These are phyloP conservation scores for Penicillium odoratum DNA, from an alignment of 495 filamentous ascomycete species.

Conservation along the genomic window DNA sequence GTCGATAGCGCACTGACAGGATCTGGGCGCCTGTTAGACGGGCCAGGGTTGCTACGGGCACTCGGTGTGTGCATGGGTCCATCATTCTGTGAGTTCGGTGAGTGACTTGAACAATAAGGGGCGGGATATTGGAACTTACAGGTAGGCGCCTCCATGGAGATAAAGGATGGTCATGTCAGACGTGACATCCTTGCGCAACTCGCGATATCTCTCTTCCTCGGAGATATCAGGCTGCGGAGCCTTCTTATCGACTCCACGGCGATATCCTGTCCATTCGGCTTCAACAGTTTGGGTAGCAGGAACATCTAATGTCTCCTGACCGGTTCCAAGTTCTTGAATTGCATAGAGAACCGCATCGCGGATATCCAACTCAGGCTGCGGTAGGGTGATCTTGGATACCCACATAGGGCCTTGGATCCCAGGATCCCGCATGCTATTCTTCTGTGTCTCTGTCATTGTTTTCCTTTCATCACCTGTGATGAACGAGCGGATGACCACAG, in stretches of 20 bases:
- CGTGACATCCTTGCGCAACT: constrained; percentile 68
- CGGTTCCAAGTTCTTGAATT: constrained; percentile 61
- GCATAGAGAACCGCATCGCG: constrained; percentile 59
- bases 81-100: constrained; percentile 50
- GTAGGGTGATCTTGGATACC: constrained; percentile 67
- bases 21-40: constrained; percentile 57
- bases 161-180: constrained; percentile 73
- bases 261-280: constrained; percentile 86
- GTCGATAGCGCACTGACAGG: constrained; percentile 81
- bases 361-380: constrained; percentile 56
- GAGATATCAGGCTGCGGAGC: constrained; percentile 57
- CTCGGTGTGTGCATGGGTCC: constrained; percentile 70
- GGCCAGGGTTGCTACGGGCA: constrained; percentile 44
- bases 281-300: constrained; percentile 61
- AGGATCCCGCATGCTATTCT: constrained; percentile 57
- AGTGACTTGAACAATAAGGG: background rate
- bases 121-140: constrained; percentile 29
- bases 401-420: constrained; percentile 78
- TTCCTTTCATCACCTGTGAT: constrained; percentile 35
- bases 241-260: constrained; percentile 56
- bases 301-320: constrained; percentile 47
- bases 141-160: constrained; percentile 90
- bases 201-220: constrained; percentile 69
- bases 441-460: constrained; percentile 64
- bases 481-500: constrained; percentile 68